phyloP scores from a whole-genome alignment of 2,329 filamentous ascomycete genomes.

The Sporothrix globosa region DNA sequence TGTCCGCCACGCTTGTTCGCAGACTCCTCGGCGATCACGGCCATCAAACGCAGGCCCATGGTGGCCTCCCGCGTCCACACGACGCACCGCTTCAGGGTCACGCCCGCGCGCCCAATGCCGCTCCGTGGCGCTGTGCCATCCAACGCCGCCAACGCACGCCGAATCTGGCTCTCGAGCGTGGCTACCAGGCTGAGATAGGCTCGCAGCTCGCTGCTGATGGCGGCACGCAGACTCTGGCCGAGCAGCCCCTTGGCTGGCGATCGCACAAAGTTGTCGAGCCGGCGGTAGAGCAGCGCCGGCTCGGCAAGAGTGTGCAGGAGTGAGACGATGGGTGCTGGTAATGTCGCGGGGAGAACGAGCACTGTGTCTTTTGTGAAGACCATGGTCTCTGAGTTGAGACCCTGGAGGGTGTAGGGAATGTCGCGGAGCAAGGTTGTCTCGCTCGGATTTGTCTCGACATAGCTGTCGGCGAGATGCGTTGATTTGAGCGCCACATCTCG shows the following conservation, averaged over 20 bases:
- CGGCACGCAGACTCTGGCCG: constrained; percentile 86
- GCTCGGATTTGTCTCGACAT: constrained; percentile 60
- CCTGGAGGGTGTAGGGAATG: constrained; percentile 89
- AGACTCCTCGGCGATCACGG: constrained; percentile 89
- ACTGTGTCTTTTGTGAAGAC: constrained; percentile 71
- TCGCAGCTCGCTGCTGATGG: constrained; percentile 80
- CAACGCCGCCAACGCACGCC: constrained; percentile 75
- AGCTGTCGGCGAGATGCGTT: constrained; percentile 60
- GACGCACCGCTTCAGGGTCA: constrained; percentile 92
- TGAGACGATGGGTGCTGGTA: constrained; percentile 83
- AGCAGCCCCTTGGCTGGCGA: constrained; percentile 81
- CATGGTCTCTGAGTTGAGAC: constrained; percentile 83
- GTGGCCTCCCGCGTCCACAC: constrained; percentile 98
- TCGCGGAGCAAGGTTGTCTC: constrained; percentile 74
- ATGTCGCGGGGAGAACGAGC: constrained; percentile 73
- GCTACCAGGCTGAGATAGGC: constrained; percentile 90
- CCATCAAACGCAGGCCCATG: constrained; percentile 92
- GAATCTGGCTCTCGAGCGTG: constrained; percentile 88
- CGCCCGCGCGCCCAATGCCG: constrained; percentile 80
- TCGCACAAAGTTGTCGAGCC: constrained; percentile 79
- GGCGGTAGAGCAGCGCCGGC: constrained; percentile 87
- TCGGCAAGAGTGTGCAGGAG: constrained; percentile 89
- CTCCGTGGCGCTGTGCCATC: constrained; percentile 68
- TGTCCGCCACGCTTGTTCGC: constrained; percentile 80
- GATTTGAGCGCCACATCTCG: constrained; percentile 60